Conservation (phyloP, 2,329 filamentous ascomycete species). For the Dothistroma pini region DNA sequence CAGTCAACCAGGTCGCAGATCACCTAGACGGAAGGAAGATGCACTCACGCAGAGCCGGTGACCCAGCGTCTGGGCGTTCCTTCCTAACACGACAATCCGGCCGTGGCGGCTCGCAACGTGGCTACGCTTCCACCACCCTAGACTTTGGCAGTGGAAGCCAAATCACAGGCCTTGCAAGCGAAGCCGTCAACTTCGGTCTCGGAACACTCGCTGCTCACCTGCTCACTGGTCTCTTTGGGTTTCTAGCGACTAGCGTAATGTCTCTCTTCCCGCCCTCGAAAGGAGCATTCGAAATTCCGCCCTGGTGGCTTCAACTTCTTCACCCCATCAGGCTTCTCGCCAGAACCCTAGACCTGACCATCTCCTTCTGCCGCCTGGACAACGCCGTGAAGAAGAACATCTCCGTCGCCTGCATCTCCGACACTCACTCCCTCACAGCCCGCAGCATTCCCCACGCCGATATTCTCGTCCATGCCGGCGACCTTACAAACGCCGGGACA, state of each 20-base stretch:
- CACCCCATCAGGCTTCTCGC: constrained; percentile 40
- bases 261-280: background rate
- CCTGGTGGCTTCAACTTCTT: constrained; percentile 26
- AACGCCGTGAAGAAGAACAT: constrained; percentile 52
- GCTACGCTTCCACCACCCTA: constrained; percentile 1
- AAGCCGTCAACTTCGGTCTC: constrained; percentile 1
- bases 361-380: constrained; percentile 65
- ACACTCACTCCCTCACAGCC: constrained; percentile 67
- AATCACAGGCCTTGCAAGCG: background rate
- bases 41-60: background rate
- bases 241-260: background rate
- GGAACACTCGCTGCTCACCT: background rate
- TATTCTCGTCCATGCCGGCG: constrained; percentile 84
- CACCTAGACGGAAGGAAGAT: background rate
- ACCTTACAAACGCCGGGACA: constrained; percentile 72
- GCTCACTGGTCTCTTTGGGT: background rate
- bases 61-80: background rate
- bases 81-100: background rate
- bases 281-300: constrained; percentile 22
- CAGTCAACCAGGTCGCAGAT: background rate
- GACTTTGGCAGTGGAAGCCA: background rate
- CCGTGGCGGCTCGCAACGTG: background rate
- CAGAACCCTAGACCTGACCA: constrained; percentile 42
- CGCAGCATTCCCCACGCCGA: constrained; percentile 68
- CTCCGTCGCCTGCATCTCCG: constrained; percentile 79